Conservation (phyloP, 257 asterid genomes). For the Paulownia fortunei region DNA sequence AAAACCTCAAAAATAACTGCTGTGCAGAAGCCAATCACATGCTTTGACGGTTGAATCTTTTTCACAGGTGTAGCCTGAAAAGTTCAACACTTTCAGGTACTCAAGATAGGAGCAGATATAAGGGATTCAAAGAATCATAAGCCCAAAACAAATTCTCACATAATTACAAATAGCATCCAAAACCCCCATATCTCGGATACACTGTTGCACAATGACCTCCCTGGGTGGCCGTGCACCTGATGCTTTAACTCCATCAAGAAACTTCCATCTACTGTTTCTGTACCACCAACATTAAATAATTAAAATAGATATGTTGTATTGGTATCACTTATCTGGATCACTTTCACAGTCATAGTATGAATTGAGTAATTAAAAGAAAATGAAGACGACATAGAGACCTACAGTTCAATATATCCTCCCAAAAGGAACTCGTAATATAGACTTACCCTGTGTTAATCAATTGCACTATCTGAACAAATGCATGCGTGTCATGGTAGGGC, state of each 20-base stretch:
- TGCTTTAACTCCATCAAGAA: conserved; percentile 86
- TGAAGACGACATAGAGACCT: neutral
- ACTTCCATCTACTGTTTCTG: conserved; percentile 87
- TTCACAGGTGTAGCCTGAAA: conserved; percentile 67
- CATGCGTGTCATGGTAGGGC: conserved; percentile 91
- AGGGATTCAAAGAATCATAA: conserved; percentile 13
- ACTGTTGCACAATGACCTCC: conserved; percentile 85
- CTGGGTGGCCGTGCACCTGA: conserved; percentile 88
- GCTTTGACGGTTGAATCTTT: conserved; percentile 65
- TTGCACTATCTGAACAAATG: conserved; percentile 76
- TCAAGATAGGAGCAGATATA: neutral
- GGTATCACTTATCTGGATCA: conserved; percentile 7
- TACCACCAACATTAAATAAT: conserved; percentile 37
- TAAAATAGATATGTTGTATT: neutral
- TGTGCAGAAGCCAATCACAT: conserved; percentile 75
- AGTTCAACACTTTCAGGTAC: conserved; percentile 32
- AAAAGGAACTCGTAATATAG: neutral
- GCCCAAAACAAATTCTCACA: conserved; percentile 49
- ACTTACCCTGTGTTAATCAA: conserved; percentile 77
- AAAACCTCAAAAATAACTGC: conserved; percentile 81
- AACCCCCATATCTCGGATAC: conserved; percentile 72
- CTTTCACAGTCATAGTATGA: neutral
- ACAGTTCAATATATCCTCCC: neutral
- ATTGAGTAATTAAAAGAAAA: neutral
- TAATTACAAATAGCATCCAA: conserved; percentile 78